A percentile compares a stretch with the other conserved stretches of the same genome.
Conservation (phyloP, 106 monocot genomes). For the Agapanthus africanus region DNA sequence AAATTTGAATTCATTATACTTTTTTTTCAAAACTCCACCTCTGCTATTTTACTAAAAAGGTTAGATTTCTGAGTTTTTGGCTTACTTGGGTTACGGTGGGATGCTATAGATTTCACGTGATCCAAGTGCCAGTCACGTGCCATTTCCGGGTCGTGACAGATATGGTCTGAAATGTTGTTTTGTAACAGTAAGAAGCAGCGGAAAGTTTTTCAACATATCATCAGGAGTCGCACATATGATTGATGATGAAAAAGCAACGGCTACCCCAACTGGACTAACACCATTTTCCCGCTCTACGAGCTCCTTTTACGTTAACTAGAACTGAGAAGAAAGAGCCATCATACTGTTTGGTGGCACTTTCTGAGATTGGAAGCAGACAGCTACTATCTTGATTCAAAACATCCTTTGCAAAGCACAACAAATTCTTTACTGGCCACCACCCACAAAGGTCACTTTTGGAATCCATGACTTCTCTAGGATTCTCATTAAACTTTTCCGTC, state of each 20-base stretch:
- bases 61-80: too few species aligned
- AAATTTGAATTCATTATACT: too few species aligned
- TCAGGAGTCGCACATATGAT: conserved; percentile 57
- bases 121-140: too few species aligned
- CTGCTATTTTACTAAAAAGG: too few species aligned
- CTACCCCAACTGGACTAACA: conserved; percentile 25
- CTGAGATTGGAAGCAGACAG: conserved; percentile 20
- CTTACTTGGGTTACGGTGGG: too few species aligned
- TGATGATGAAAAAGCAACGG: conserved; percentile 50
- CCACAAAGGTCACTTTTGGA: conserved; percentile 42
- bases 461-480: conserved; percentile 17
- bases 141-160: too few species aligned
- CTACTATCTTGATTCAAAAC: conserved; percentile 32
- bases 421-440: conserved; percentile 77
- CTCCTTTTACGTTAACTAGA: conserved; percentile 35
- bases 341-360: conserved; percentile 16
- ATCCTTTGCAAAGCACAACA: conserved; percentile 36
- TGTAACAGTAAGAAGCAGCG: conserved; percentile 36
- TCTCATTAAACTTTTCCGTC: conserved; percentile 44
- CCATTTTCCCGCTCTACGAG: conserved; percentile 19
- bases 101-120: too few species aligned
- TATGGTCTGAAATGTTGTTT: conserved; percentile 30
- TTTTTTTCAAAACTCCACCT: too few species aligned
- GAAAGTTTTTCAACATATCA: conserved; percentile 57
- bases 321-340: conserved; percentile 31